Evolutionary conservation across 179 eudicot species (phyloP), one percentile per base, ranked within the genome.

Genomic region (Sideroxylon spinosum): DNA sequence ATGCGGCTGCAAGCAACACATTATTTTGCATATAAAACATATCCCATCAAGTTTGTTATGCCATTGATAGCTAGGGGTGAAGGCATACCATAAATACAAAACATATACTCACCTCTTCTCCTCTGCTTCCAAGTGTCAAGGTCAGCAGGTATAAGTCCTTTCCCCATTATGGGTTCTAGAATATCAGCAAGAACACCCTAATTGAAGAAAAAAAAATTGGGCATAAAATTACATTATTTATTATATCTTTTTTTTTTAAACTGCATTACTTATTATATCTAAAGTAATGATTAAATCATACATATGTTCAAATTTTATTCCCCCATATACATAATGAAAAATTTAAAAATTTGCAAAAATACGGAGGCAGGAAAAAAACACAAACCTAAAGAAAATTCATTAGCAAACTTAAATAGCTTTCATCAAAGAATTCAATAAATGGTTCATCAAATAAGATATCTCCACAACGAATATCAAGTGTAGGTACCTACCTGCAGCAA

Each of bases 121-220:
- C 99, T 91, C 81, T 88, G 93, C 88, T 96, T 96, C 99, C 99
- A 96, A 57, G 98, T 96, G 73, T 85, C 89, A 75, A 94, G 90
- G 83, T 96, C 98, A 56, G 99, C 99, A 77, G 99, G 99, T 82
- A 96, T 96, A 71, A 96, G 93, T 79, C 99, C 99, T 86, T 96
- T 96, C 55, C 99, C 99, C 99, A 96, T 96, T 78, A 96, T 96
- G 78, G 99, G 99, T 83, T 96, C 99, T 73, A 96, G 87, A 62
- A 96, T 94, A 85, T 96, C 99, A 71, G 99, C 98, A 76, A 96
- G 98, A 82, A 96, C 99, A 79, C 99, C 99, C 99, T 96, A 72
- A 46, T 63, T 72, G 71, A 84, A 66, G 66, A 75, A 52, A 46
- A 64, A 28, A 29, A 55, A 63, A 16, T 53, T 14, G 13, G 23